Evolutionary conservation across 2,329 filamentous ascomycete genomes (phyloP).

Genomic region (Alternaria solani): DNA sequence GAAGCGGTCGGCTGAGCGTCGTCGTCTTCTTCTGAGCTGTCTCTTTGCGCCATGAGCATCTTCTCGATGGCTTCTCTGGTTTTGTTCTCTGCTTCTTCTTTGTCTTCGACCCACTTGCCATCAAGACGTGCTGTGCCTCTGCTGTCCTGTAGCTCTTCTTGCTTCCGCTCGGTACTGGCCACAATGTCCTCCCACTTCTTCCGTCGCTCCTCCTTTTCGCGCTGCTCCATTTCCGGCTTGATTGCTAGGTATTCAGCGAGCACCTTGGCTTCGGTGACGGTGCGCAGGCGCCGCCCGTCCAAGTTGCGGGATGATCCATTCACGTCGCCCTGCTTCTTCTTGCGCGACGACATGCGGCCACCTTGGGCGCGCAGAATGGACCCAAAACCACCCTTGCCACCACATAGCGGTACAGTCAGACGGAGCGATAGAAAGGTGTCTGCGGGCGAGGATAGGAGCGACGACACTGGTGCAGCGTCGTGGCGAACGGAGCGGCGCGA

Average conservation of each 20-base stretch:
- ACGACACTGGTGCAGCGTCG: conserved; percentile 65
- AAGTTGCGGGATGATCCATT: conserved; percentile 93
- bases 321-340: conserved; percentile 83
- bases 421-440: conserved; percentile 83
- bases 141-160: conserved; percentile 82
- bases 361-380: conserved; percentile 96
- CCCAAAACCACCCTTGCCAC: conserved; percentile 97
- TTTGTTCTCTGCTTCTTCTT: conserved; percentile 86
- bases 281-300: conserved; percentile 87
- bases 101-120: conserved; percentile 93
- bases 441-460: conserved; percentile 64
- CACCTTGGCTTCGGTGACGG: conserved; percentile 93
- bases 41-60: conserved; percentile 55
- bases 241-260: conserved; percentile 93
- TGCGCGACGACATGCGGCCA: conserved; percentile 96
- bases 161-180: conserved; percentile 79
- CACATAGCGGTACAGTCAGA: conserved; percentile 78
- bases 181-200: conserved; percentile 90
- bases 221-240: conserved; percentile 96
- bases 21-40: conserved; percentile 49
- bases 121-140: conserved; percentile 72
- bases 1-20: conserved; percentile 38
- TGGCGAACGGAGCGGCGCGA: conserved; percentile 74
- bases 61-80: conserved; percentile 77
- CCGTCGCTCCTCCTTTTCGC: conserved; percentile 85